Conservation (phyloP, 2,329 filamentous ascomycete species). For the Trichoderma simmonsii region DNA sequence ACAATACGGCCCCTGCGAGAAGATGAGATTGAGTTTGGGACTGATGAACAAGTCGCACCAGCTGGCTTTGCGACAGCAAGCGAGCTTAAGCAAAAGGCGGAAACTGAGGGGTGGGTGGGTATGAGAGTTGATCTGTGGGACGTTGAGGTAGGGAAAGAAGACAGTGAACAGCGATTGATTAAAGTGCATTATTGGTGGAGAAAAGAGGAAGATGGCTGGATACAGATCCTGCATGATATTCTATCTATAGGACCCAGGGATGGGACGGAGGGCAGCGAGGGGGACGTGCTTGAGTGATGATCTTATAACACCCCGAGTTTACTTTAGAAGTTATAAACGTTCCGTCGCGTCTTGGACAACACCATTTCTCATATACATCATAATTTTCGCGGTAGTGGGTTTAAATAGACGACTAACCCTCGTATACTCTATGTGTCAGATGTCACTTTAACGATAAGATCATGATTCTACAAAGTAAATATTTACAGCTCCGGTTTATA, state of each 20-base stretch:
- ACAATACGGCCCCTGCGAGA: neutral
- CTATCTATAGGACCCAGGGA: neutral
- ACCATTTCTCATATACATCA: too few relatives aligned
- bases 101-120: neutral
- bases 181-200: neutral
- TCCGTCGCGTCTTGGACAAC: too few relatives aligned
- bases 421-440: too few relatives aligned
- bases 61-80: neutral
- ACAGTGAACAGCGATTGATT: neutral
- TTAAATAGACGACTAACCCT: too few relatives aligned
- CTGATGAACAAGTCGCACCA: neutral
- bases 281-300: neutral
- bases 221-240: neutral
- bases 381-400: too few relatives aligned
- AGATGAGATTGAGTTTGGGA: neutral
- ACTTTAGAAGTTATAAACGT: neutral
- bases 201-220: neutral
- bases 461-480: too few relatives aligned
- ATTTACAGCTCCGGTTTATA: too few relatives aligned
- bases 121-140: neutral
- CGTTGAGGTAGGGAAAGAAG: neutral
- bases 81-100: neutral
- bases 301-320: neutral
- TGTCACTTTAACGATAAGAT: too few relatives aligned
- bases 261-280: neutral